These are phyloP conservation scores for Chlorociboria aeruginascens DNA, from an alignment of 495 filamentous ascomycete species.

Conservation along the genomic window DNA sequence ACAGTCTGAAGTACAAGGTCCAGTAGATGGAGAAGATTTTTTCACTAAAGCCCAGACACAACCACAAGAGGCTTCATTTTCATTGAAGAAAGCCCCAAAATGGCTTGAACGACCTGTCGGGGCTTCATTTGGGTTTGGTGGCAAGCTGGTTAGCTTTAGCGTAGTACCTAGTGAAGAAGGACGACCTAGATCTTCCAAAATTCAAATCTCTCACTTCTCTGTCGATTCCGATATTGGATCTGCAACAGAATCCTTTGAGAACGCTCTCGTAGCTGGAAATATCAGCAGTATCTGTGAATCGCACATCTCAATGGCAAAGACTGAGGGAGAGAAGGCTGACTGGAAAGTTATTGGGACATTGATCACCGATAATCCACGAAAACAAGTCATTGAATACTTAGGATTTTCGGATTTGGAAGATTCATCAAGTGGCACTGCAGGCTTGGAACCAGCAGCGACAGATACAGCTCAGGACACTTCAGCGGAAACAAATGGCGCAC, in stretches of 20 bases:
- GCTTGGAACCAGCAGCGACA: slow-evolving; percentile 24
- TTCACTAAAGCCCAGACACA: slow-evolving; percentile 88
- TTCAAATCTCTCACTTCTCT: slow-evolving; percentile 78
- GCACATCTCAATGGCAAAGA: slow-evolving; percentile 58
- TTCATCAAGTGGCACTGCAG: slow-evolving; percentile 27
- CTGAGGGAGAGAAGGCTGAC: slow-evolving; percentile 85
- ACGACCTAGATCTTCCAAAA: slow-evolving; percentile 54
- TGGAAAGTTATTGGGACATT: slow-evolving; percentile 92
- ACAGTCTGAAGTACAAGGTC: slow-evolving; percentile 38
- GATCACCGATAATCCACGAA: slow-evolving; percentile 66
- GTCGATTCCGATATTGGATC: slow-evolving; percentile 75
- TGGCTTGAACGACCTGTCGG: slow-evolving; percentile 82
- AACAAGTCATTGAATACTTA: slow-evolving; percentile 72
- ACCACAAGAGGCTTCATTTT: slow-evolving; percentile 78
- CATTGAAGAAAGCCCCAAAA: slow-evolving; percentile 71
- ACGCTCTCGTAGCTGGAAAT: slow-evolving; percentile 65
- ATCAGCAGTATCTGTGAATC: slow-evolving; percentile 67
- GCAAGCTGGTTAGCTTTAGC: slow-evolving; percentile 74
- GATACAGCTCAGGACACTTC: slow-evolving; percentile 9
- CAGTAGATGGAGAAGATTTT: slow-evolving; percentile 87
- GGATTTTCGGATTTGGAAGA: slow-evolving; percentile 60
- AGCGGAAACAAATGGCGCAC: slow-evolving; percentile 22
- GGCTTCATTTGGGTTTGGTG: slow-evolving; percentile 91
- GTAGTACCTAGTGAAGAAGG: slow-evolving; percentile 41
- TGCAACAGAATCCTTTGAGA: slow-evolving; percentile 78